Base-by-base conservation (phyloP, 768 basidiomycete genomes). In the Suillus plorans region DNA sequence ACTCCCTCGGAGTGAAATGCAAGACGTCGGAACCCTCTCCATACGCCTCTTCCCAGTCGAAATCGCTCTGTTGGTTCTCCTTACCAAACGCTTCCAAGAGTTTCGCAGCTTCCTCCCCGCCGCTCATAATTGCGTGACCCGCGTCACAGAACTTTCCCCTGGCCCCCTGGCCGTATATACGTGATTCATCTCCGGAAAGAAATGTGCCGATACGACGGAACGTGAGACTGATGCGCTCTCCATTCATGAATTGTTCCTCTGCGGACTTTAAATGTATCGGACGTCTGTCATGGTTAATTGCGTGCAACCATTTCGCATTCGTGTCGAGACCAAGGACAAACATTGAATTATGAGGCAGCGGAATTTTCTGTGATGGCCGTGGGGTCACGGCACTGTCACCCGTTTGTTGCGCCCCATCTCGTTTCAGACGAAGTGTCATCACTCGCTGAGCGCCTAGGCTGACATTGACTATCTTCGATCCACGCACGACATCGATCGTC, bases 171-270 rank as follows among this genome's bases (percentile, higher is more conserved):
- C 92, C 92, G 70, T 80, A 92, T 12, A 94, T 94, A 59, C 69
- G 77, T 41, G 79, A 71, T 63, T 77, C 79, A 59, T 84, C 84
- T 2, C 72, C 73, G 16, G 80, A 81, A 66, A 93, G 74, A 76
- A 91, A 94, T 22, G 92, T 94, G 42, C 89, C 90, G 52, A 94
- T 93, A 63, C 83, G 81, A 45, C 91, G 81, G 76, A 94, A 93
- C 10, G 92, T 94, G 69, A 93, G 75, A 70, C 91, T 92, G 72
- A 94, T 92, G 56, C 92, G 83, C 60, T 82, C 88, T 31, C 88
- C 89, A n/a, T 78, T 71, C 68, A 82, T 79, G 52, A 78, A 76
- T 37, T 74, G 82, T 76, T 94, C 92, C 31, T 78, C 82, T 2
- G 73, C 71, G 2, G 82, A 79, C 74, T 93, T 94, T 4, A 76